Evolutionary conservation across 495 filamentous ascomycete genomes (phyloP).

Genomic region (Astrocystis sublimbata): DNA sequence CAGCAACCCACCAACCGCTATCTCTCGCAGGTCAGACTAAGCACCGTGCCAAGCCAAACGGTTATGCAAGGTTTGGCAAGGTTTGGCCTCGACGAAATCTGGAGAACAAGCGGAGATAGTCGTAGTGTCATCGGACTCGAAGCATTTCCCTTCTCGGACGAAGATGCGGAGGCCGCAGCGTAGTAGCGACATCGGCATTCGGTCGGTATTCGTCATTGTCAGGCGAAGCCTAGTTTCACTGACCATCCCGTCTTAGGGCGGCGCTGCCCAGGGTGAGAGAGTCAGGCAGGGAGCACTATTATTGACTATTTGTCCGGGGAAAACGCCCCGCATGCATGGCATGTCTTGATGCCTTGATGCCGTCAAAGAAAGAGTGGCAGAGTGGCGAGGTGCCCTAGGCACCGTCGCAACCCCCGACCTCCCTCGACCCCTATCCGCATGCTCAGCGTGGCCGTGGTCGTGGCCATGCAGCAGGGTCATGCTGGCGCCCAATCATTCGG

Average conservation of each 20-base stretch:
- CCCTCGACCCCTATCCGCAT: conserved; percentile 6
- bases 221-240: background rate
- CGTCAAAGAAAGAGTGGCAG: background rate
- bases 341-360: background rate
- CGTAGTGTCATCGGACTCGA: background rate
- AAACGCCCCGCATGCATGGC: background rate
- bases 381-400: background rate
- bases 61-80: no score
- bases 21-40: background rate
- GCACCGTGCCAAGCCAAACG: background rate
- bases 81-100: background rate
- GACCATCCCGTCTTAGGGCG: conserved; percentile 7
- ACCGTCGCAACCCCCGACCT: no score
- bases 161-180: background rate
- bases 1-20: background rate
- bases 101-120: conserved; percentile 11
- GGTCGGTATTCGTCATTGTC: background rate
- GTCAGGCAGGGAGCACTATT: no score
- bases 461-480: background rate
- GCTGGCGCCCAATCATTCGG: background rate
- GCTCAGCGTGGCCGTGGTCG: no score
- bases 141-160: conserved; percentile 6
- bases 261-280: background rate
- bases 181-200: conserved; percentile 2
- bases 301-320: conserved; percentile 9